These are phyloP conservation scores for Aspergillus tamarii DNA, from an alignment of 2,329 filamentous ascomycete species.

Conservation along the genomic window DNA sequence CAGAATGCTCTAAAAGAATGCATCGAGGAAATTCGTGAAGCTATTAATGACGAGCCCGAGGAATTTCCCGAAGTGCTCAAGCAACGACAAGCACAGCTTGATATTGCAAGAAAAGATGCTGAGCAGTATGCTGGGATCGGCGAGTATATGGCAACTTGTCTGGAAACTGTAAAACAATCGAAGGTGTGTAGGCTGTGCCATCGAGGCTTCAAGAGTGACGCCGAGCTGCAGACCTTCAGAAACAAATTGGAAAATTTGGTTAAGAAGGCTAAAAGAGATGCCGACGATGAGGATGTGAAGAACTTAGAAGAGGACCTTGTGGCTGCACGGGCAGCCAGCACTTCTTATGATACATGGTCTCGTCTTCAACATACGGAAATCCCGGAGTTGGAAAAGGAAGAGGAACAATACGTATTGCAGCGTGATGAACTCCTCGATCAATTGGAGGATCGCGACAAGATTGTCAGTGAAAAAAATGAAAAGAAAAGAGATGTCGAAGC, in stretches of 20 bases:
- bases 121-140: constrained; percentile 69
- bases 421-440: constrained; percentile 62
- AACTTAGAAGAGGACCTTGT: constrained; percentile 66
- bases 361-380: constrained; percentile 71
- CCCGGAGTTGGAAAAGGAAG: constrained; percentile 67
- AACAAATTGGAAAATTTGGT: constrained; percentile 66
- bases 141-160: constrained; percentile 71
- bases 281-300: constrained; percentile 65
- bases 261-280: constrained; percentile 55
- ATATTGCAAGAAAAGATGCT: constrained; percentile 63
- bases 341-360: constrained; percentile 74
- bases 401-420: constrained; percentile 64
- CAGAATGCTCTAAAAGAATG: constrained; percentile 64
- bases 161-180: constrained; percentile 66
- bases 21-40: constrained; percentile 64
- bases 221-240: constrained; percentile 66
- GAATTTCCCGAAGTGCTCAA: constrained; percentile 58
- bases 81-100: constrained; percentile 55
- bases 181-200: constrained; percentile 78
- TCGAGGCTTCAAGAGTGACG: constrained; percentile 64
- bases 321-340: constrained; percentile 63
- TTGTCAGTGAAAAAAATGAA: constrained; percentile 64
- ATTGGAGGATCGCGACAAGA: constrained; percentile 69
- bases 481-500: constrained; percentile 74
- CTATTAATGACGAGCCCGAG: constrained; percentile 55